These are phyloP conservation scores for Penicillium chermesinum DNA, from an alignment of 495 filamentous ascomycete genomes.

Conservation along the genomic window DNA sequence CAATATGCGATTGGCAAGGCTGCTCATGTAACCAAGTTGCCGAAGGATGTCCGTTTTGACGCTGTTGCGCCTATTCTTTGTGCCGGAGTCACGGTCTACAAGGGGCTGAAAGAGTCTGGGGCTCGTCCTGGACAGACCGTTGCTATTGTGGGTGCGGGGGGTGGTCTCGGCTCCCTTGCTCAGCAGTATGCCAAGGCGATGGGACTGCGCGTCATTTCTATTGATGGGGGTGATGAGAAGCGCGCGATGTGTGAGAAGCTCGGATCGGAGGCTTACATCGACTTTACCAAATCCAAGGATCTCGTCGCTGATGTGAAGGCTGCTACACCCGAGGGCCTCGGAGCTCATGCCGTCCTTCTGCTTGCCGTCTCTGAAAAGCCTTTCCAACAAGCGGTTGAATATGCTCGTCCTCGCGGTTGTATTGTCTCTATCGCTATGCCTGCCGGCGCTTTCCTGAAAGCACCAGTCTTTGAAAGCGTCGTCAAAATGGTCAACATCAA, in stretches of 20 bases:
- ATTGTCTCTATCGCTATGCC: slow-evolving; percentile 86
- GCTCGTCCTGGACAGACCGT: slow-evolving; percentile 69
- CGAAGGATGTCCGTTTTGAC: slow-evolving; percentile 65
- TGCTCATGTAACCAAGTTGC: slow-evolving; percentile 68
- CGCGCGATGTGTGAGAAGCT: slow-evolving; percentile 58
- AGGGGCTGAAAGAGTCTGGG: slow-evolving; percentile 80
- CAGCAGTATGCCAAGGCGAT: slow-evolving; percentile 87
- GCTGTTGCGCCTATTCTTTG: slow-evolving; percentile 75
- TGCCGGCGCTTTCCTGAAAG: slow-evolving; percentile 67
- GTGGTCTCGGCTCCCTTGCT: slow-evolving; percentile 78
- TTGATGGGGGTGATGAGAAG: slow-evolving; percentile 80
- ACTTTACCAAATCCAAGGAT: slow-evolving; percentile 68
- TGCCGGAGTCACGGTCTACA: slow-evolving; percentile 88
- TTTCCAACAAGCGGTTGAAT: slow-evolving; percentile 88
- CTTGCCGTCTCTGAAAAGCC: slow-evolving; percentile 83
- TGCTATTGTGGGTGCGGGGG: slow-evolving; percentile 88
- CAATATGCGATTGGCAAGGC: slow-evolving; percentile 84
- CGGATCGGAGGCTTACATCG: slow-evolving; percentile 65
- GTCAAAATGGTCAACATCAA: slow-evolving; percentile 88
- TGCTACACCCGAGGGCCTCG: slow-evolving; percentile 69
- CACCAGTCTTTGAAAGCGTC: slow-evolving; percentile 82
- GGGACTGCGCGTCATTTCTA: slow-evolving; percentile 70
- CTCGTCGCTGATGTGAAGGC: slow-evolving; percentile 78
- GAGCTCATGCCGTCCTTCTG: slow-evolving; percentile 82
- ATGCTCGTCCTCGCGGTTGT: slow-evolving; percentile 71